Conservation (phyloP, 441 rosid genomes). For the Melastoma candidum region DNA sequence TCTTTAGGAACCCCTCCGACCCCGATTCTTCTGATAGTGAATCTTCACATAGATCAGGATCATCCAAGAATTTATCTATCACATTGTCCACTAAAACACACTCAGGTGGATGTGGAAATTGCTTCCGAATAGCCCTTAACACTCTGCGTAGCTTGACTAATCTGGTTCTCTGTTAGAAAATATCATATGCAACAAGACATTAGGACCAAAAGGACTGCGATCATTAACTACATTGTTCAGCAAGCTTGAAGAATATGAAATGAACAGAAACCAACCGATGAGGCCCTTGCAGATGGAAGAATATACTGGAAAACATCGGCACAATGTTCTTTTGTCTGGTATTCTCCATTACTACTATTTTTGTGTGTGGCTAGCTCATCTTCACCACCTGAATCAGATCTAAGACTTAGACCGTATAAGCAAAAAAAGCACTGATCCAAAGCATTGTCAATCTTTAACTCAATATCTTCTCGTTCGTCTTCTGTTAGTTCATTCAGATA, state of each 20-base stretch:
- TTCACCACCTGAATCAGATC: constrained; percentile 82
- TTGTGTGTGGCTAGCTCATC: constrained; percentile 89
- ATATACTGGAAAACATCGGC: constrained; percentile 98
- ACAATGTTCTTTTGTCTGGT: constrained; percentile 96
- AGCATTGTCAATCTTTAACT: constrained; percentile 73
- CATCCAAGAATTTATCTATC: constrained; percentile 84
- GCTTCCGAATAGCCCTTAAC: constrained; percentile 89
- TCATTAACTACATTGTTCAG: constrained; percentile 3
- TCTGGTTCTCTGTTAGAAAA: constrained; percentile 72
- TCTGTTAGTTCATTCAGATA: constrained; percentile 43
- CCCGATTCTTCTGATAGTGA: constrained; percentile 83
- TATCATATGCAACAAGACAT: constrained; percentile 14
- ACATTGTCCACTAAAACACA: constrained; percentile 71
- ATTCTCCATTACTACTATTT: constrained; percentile 93
- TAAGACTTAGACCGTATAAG: constrained; percentile 92
- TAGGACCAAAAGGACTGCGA: constrained; percentile 3
- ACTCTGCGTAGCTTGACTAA: constrained; percentile 95
- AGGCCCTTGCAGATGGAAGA: constrained; percentile 84
- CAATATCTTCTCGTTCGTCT: constrained; percentile 89
- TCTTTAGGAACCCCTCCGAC: constrained; percentile 74
- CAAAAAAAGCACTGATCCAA: constrained; percentile 98
- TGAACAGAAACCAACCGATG: constrained; percentile 63
- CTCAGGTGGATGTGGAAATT: constrained; percentile 92
- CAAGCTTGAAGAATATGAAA: constrained; percentile 2
- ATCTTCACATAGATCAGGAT: constrained; percentile 81